Evolutionary conservation across 164 flowering plant species (phyloP).

Genomic region (Magnolia sinica): DNA sequence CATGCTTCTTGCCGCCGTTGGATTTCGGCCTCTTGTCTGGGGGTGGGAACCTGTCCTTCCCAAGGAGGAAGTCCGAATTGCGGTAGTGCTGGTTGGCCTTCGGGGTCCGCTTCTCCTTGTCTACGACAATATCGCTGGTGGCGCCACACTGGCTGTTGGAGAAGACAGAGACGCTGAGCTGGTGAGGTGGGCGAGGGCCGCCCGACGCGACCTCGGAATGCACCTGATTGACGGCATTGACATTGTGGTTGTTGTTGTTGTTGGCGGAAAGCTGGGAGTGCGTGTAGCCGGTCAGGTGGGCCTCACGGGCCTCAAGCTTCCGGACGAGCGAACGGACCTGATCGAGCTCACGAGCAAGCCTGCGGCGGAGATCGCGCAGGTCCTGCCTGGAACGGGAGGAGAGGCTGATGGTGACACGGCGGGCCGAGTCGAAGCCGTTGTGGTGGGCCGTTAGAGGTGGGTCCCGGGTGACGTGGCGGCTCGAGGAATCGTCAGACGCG

Average conservation of each 20-base stretch:
- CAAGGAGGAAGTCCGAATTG: slow-evolving; percentile 73
- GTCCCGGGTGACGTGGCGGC: slow-evolving; percentile 21
- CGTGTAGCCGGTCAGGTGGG: slow-evolving; percentile 21
- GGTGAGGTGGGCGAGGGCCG: slow-evolving; percentile 42
- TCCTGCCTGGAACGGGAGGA: slow-evolving; percentile 52
- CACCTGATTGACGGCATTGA: slow-evolving; percentile 28
- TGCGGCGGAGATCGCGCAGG: slow-evolving; percentile 52
- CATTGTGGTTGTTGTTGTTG: slow-evolving; percentile 26
- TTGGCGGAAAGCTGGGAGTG: slow-evolving; percentile 28
- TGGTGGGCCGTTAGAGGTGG: slow-evolving; percentile 12
- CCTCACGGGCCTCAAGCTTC: slow-evolving; percentile 58
- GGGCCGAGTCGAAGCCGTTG: slow-evolving; percentile 31
- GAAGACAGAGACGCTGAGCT: slow-evolving; percentile 46
- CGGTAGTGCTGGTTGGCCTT: slow-evolving; percentile 76
- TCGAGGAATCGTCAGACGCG: slow-evolving; percentile 48
- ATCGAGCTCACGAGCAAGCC: slow-evolving; percentile 61
- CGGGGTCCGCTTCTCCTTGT: slow-evolving; percentile 86
- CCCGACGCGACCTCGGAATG: slow-evolving; percentile 46
- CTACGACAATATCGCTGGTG: slow-evolving; percentile 34
- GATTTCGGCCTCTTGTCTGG: slow-evolving; percentile 70
- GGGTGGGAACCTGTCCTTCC: slow-evolving; percentile 72
- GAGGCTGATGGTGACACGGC: slow-evolving; percentile 42
- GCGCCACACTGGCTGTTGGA: slow-evolving; percentile 44
- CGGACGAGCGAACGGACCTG: slow-evolving; percentile 58
- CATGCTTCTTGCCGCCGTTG: slow-evolving; percentile 35